Evolutionary conservation across 768 basidiomycete species (phyloP), one percentile per base, ranked within the genome.

Genomic region (Lactarius deliciosus): DNA sequence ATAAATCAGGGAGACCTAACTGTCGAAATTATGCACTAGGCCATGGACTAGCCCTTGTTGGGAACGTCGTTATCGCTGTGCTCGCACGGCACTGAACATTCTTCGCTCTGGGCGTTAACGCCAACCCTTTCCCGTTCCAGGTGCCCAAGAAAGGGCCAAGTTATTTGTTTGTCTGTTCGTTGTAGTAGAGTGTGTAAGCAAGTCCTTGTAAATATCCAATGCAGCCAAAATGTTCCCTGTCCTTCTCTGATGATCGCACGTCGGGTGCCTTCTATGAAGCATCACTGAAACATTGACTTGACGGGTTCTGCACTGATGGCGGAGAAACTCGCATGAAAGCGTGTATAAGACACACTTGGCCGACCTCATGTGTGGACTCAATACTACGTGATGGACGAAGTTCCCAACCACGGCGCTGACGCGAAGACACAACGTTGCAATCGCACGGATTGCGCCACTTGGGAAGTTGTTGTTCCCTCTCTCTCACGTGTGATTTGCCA

Each of bases 1-100:
- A 92, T 98, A 80, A 90, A 89, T 77, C 93, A 96, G 78, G 95
- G 95, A 57, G 96, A 98, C 76, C 80, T 97, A 74, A 86, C 87
- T 32, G 90, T 92, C 63, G 95, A 96, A 79, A 96, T 97, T 72
- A 86, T 87, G 60, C 89, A 91, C 50, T 53, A 53, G 50, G 95
- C 96, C 72, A 86, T 87, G 61, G 89, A 91, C 74, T 89, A 71
- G 53, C 45, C 61, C 20, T 50, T 38, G 59, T 28, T 57, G 41
- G 54, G 22, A 59, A 56, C 20, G 36, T 57, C 25, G 15, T 57
- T 54, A 43, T 47, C 54, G 59, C 61, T 38, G 30, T 30, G 36
- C 28, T 32, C 41, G 41, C 36, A 45, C 15, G 58, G 65, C 54
- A 54, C 18, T 57, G 15, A 40, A 45, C 53, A 41, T 54, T 56